Conservation (phyloP, 371 early-diverging fungal genomes). For the Dentiscutata heterogama region DNA sequence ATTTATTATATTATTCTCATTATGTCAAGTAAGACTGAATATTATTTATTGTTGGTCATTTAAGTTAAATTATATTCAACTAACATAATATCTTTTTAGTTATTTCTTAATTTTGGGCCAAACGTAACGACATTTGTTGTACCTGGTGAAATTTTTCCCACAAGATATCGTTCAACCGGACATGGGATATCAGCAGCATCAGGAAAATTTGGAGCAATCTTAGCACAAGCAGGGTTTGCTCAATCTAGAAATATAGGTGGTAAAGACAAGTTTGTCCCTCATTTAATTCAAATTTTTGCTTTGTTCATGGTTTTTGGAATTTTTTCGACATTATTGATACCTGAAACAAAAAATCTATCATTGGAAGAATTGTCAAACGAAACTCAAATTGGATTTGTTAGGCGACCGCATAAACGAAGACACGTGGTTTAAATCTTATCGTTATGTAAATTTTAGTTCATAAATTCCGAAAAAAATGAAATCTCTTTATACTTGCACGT, state of each 20-base stretch:
- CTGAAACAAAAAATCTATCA: slow-evolving; percentile 68
- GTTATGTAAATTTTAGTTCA: too few species aligned
- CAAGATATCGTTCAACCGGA: slow-evolving; percentile 86
- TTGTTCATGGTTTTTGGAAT: slow-evolving; percentile 75
- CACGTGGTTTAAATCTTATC: too few species aligned
- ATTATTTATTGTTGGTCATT: background rate
- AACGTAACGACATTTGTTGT: slow-evolving; percentile 92
- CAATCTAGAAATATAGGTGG: slow-evolving; percentile 60
- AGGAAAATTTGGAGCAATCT: slow-evolving; percentile 88
- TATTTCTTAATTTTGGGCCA: slow-evolving; percentile 92
- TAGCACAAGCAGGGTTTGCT: slow-evolving; percentile 66
- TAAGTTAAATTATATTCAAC: background rate
- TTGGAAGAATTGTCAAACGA: slow-evolving; percentile 59
- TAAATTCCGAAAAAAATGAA: too few species aligned
- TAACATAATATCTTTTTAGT: background rate
- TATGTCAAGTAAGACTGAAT: slow-evolving; percentile 65
- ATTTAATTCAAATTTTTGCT: slow-evolving; percentile 79
- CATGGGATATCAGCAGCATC: slow-evolving; percentile 91
- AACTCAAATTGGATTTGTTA: background rate
- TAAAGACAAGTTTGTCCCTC: slow-evolving; percentile 62
- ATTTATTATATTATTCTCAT: slow-evolving; percentile 79
- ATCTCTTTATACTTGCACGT: too few species aligned
- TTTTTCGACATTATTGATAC: slow-evolving; percentile 60
- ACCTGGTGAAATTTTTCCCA: slow-evolving; percentile 88
- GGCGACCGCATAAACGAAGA: too few species aligned